Conservation (phyloP, 148 eudicot genomes). For the Heliamphora exappendiculata region DNA sequence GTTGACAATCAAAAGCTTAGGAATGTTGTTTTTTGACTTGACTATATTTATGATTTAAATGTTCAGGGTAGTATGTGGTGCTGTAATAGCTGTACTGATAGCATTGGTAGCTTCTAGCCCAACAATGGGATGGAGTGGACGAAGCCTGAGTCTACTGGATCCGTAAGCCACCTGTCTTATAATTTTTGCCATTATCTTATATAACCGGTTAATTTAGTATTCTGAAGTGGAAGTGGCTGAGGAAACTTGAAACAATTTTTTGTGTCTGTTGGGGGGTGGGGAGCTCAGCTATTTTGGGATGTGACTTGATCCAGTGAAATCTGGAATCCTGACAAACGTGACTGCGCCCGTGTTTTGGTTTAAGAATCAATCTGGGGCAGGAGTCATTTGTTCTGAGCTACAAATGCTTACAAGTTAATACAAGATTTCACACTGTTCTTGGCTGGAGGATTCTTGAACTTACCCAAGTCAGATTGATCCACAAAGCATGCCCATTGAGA, state of each 20-base stretch:
- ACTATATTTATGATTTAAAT: slow-evolving; percentile 3
- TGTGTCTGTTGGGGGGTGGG: no score
- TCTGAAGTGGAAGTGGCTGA: background rate
- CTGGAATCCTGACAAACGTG: no score
- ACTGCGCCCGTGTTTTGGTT: background rate
- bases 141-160: slow-evolving; percentile 94
- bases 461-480: no score
- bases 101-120: slow-evolving; percentile 97
- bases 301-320: no score
- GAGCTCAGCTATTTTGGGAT: background rate
- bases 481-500: background rate
- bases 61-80: slow-evolving; percentile 71
- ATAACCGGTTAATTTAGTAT: background rate
- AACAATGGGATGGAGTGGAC: slow-evolving; percentile 97
- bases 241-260: background rate
- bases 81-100: slow-evolving; percentile 67
- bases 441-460: background rate
- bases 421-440: background rate
- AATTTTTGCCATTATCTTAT: background rate
- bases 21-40: slow-evolving; percentile 12
- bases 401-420: background rate
- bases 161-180: slow-evolving; percentile 54
- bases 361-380: no score
- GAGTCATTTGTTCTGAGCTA: background rate
- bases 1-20: background rate